These are phyloP conservation scores for Parathielavia hyrcaniae DNA, from an alignment of 495 filamentous ascomycete genomes.

Conservation along the genomic window DNA sequence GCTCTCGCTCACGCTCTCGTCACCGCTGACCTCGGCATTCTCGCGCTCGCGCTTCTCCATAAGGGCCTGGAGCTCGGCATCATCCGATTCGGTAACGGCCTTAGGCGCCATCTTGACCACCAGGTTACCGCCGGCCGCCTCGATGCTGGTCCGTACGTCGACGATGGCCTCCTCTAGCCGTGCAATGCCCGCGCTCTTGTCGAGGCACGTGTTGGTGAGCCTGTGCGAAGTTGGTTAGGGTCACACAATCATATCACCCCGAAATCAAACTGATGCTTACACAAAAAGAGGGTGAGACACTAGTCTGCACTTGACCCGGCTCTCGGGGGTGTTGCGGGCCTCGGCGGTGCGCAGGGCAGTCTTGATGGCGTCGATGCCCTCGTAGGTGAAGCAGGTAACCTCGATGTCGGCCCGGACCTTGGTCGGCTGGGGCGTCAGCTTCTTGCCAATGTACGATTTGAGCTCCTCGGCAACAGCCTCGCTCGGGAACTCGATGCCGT, in stretches of 20 bases:
- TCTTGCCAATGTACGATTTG: conserved; percentile 87
- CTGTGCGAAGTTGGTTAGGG: conserved; percentile 10
- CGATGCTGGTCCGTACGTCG: conserved; percentile 72
- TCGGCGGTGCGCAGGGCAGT: conserved; percentile 78
- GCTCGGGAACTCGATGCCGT: conserved; percentile 80
- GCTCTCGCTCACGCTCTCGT: conserved; percentile 88
- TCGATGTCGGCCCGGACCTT: conserved; percentile 98
- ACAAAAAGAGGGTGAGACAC: conserved; percentile 95
- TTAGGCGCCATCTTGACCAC: conserved; percentile 95
- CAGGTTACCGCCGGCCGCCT: conserved; percentile 64
- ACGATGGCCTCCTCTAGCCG: conserved; percentile 81
- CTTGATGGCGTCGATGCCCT: conserved; percentile 98
- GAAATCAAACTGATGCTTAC: conserved; percentile 25
- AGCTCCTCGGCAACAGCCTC: conserved; percentile 81
- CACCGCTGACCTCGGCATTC: conserved; percentile 93
- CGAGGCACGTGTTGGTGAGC: conserved; percentile 83
- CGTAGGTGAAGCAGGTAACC: conserved; percentile 96
- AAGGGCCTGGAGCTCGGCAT: conserved; percentile 89
- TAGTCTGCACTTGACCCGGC: conserved; percentile 92
- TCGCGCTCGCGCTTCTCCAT: conserved; percentile 99
- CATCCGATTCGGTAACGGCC: conserved; percentile 96
- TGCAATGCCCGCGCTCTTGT: conserved; percentile 79
- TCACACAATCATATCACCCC: background rate
- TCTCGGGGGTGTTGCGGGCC: conserved; percentile 78
- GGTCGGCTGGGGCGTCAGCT: conserved; percentile 91